Evolutionary conservation across 371 early-diverging fungal species (phyloP).

Genomic region (Synchytrium microbalum): DNA sequence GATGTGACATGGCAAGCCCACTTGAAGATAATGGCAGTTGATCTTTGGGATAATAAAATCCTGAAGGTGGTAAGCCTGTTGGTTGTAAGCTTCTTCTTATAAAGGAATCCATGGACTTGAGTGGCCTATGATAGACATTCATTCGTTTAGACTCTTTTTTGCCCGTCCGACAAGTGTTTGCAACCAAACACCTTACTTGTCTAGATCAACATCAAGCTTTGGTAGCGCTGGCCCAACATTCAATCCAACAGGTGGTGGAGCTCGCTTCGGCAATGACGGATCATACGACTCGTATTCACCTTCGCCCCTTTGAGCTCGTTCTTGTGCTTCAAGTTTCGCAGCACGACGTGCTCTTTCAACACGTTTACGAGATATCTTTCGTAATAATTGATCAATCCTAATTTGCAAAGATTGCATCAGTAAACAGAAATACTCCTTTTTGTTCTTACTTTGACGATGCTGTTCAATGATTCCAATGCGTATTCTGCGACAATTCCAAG

Average conservation of each 20-base stretch:
- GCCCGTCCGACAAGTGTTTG: no score
- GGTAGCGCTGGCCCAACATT: slow-evolving; percentile 27
- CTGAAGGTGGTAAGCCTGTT: no score
- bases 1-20: no score
- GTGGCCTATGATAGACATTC: not conserved
- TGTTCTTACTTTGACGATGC: not conserved
- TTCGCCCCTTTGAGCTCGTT: slow-evolving; percentile 7
- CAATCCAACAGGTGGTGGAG: slow-evolving; percentile 23
- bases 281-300: not conserved
- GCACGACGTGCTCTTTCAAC: slow-evolving; percentile 30
- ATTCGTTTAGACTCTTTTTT: no score
- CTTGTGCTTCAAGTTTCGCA: slow-evolving; percentile 31
- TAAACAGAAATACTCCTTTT: slow-evolving; percentile 5
- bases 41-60: no score
- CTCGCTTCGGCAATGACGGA: slow-evolving; percentile 6
- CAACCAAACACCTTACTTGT: slow-evolving; percentile 5
- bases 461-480: not conserved
- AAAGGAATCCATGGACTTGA: not conserved
- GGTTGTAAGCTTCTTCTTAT: not conserved
- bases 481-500: slow-evolving; percentile 8
- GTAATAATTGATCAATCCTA: slow-evolving; percentile 31
- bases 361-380: slow-evolving; percentile 31
- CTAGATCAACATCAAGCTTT: slow-evolving; percentile 28
- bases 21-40: no score
- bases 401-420: not conserved